Conservation (phyloP, 1,284 basidiomycete genomes). For the Naganishia albida region DNA sequence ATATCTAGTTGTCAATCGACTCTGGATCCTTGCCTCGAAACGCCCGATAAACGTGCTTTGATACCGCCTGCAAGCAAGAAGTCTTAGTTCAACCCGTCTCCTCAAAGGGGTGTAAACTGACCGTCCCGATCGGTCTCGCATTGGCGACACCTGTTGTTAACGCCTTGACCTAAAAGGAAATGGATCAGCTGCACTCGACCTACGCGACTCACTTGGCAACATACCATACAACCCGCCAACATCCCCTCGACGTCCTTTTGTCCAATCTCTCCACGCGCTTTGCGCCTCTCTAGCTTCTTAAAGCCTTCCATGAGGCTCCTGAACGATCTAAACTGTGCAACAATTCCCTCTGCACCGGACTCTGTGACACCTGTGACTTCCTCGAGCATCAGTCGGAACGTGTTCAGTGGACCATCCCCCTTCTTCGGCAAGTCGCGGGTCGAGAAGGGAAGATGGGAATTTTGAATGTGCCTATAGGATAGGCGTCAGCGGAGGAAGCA, state of each 20-base stretch:
- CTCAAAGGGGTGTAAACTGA: too few species aligned
- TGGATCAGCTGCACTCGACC: neutral
- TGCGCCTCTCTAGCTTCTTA: slow-evolving; percentile 41
- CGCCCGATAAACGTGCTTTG: slow-evolving; percentile 30
- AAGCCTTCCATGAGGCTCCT: slow-evolving; percentile 48
- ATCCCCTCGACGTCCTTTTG: slow-evolving; percentile 38
- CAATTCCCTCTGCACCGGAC: slow-evolving; percentile 46
- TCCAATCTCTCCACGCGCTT: slow-evolving; percentile 30
- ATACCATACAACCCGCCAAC: slow-evolving; percentile 46
- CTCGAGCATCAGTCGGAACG: slow-evolving; percentile 51
- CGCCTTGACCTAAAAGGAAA: slow-evolving; percentile 28
- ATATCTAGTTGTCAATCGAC: slow-evolving; percentile 24
- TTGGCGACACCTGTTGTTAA: slow-evolving; percentile 33
- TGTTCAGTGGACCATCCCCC: slow-evolving; percentile 40
- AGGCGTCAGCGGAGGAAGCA: neutral
- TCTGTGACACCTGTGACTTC: slow-evolving; percentile 51
- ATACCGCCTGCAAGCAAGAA: slow-evolving; percentile 21
- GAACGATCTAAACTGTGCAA: slow-evolving; percentile 42
- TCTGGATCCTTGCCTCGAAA: slow-evolving; percentile 29
- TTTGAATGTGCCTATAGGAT: slow-evolving; percentile 50
- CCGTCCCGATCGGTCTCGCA: slow-evolving; percentile 20
- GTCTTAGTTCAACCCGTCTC: neutral
- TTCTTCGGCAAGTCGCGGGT: slow-evolving; percentile 41
- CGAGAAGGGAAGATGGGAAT: slow-evolving; percentile 51
- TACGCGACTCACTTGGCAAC: neutral